phyloP scores from a whole-genome alignment of 768 basidiomycete species.

The Lentinula aciculospora region DNA sequence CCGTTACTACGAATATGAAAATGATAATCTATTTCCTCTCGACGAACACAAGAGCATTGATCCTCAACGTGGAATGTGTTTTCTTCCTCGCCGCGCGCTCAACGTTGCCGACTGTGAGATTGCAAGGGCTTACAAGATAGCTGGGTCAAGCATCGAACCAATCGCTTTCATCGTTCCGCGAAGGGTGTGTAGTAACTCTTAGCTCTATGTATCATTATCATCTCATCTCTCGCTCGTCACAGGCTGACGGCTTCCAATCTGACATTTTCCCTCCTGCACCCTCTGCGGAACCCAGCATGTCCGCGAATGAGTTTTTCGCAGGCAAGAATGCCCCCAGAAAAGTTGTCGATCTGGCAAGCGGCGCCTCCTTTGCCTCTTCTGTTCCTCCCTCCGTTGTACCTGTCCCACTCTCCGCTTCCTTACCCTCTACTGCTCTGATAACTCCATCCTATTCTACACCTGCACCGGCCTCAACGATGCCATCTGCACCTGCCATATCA shows the following conservation, averaged over 20 bases:
- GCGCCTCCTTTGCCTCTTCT: slow-evolving; percentile 25
- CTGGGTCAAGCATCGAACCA: slow-evolving; percentile 71
- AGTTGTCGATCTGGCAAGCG: slow-evolving; percentile 74
- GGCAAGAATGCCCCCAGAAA: slow-evolving; percentile 76
- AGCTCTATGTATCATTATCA: not conserved
- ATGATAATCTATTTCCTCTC: slow-evolving; percentile 69
- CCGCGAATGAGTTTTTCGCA: slow-evolving; percentile 81
- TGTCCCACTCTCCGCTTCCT: slow-evolving; percentile 24
- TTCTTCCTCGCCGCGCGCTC: slow-evolving; percentile 89
- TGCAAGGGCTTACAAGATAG: slow-evolving; percentile 88
- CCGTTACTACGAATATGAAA: slow-evolving; percentile 95
- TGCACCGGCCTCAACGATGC: slow-evolving; percentile 6
- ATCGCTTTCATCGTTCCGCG: slow-evolving; percentile 95
- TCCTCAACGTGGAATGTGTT: slow-evolving; percentile 95
- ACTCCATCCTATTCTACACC: not conserved
- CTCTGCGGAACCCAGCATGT: slow-evolving; percentile 72
- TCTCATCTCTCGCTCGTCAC: not conserved
- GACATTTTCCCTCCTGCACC: slow-evolving; percentile 95
- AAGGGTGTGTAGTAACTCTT: slow-evolving; percentile 45
- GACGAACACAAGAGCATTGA: slow-evolving; percentile 86
- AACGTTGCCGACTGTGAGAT: slow-evolving; percentile 92
- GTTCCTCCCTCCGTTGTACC: slow-evolving; percentile 21
- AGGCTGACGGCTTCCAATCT: slow-evolving; percentile 95
- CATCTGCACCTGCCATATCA: not conserved
- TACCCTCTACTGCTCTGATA: slow-evolving; percentile 24